Conservation (phyloP, 495 filamentous ascomycete genomes). For the Penicillium maclennaniae region DNA sequence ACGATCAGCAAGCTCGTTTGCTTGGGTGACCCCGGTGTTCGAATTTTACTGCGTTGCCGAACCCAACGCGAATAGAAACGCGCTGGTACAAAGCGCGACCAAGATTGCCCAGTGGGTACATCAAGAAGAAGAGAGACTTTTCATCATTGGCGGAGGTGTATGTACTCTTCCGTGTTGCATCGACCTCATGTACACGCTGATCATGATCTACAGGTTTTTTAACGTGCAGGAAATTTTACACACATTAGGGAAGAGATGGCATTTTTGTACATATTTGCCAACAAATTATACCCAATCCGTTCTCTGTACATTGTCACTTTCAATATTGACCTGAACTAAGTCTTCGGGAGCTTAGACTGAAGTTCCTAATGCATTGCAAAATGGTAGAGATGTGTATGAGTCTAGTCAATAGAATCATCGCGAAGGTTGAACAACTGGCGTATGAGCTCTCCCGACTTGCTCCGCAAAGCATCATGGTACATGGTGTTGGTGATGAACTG, state of each 20-base stretch:
- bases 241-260: not conserved
- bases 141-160: constrained; percentile 92
- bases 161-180: constrained; percentile 12
- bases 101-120: constrained; percentile 85
- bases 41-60: constrained; percentile 95
- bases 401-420: constrained; percentile 68
- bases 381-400: not conserved
- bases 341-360: too few species aligned
- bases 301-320: not conserved
- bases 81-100: constrained; percentile 80
- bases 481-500: constrained; percentile 79
- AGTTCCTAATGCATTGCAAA: not conserved
- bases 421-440: constrained; percentile 64
- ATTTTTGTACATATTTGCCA: constrained; percentile 2
- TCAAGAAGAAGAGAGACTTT: constrained; percentile 85
- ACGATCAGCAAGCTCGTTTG: constrained; percentile 70
- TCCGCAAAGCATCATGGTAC: constrained; percentile 79
- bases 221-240: not conserved
- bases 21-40: constrained; percentile 85
- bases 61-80: constrained; percentile 67
- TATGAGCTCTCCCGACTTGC: constrained; percentile 69
- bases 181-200: not conserved
- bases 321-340: not conserved
- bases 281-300: constrained; percentile 10
- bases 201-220: constrained; percentile 24